Evolutionary conservation across 352 stramenopile species (phyloP).

Genomic region (Phytophthora palmivora): DNA sequence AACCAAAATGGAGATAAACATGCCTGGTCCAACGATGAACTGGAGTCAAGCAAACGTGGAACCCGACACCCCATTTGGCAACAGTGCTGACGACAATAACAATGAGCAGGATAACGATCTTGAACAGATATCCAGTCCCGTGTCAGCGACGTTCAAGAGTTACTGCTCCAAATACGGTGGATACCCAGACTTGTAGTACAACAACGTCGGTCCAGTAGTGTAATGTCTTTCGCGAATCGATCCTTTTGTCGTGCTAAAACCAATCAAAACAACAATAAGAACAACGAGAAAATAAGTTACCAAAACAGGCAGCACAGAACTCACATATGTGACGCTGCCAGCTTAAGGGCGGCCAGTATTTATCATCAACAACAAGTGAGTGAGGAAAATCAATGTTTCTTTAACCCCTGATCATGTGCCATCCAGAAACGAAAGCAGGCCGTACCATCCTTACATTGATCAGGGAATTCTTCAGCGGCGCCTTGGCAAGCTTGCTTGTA

Average conservation of each 20-base stretch:
- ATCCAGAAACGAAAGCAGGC: constrained; percentile 31
- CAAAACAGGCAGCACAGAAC: constrained; percentile 21
- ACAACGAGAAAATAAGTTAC: constrained; percentile 8
- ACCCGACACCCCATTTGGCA: constrained; percentile 9
- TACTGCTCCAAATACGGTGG: constrained; percentile 91
- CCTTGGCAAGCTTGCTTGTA: constrained; percentile 3
- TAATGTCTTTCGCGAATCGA: constrained; percentile 3
- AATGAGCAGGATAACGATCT: constrained; percentile 21
- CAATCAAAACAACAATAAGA: constrained; percentile 38
- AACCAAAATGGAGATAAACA: constrained; percentile 30
- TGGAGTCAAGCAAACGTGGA: constrained; percentile 57
- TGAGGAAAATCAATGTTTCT: constrained; percentile 47
- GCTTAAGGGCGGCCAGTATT: constrained; percentile 13
- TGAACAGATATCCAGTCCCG: constrained; percentile 37
- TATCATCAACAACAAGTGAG: constrained; percentile 37
- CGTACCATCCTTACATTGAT: constrained; percentile 36
- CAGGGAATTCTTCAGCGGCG: constrained; percentile 1
- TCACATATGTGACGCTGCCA: constrained; percentile 30
- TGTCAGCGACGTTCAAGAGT: constrained; percentile 64
- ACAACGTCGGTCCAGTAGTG: not conserved
- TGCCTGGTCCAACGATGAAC: constrained; percentile 29
- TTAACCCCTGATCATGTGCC: constrained; percentile 36
- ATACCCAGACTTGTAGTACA: constrained; percentile 65
- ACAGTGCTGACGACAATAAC: constrained; percentile 21
- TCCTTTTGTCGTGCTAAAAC: constrained; percentile 17